These are phyloP conservation scores for Blakeslea trispora DNA, from an alignment of 371 early-diverging fungal species.

Conservation along the genomic window DNA sequence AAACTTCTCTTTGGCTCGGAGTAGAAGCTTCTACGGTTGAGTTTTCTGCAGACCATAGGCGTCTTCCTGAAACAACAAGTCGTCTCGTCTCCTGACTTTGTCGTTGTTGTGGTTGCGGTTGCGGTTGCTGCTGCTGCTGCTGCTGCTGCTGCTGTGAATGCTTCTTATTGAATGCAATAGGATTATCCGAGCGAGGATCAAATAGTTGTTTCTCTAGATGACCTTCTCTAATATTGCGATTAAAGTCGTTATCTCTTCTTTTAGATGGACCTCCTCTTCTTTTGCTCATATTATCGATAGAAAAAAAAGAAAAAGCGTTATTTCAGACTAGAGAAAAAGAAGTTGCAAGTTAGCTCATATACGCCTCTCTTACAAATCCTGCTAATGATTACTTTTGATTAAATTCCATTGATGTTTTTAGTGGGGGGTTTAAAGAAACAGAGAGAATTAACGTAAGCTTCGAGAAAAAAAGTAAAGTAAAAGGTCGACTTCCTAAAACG, in stretches of 20 bases:
- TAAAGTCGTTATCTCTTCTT: conserved; percentile 24
- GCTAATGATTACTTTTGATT: conserved; percentile 2
- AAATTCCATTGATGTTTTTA: conserved; percentile 9
- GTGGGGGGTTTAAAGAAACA: too few species aligned
- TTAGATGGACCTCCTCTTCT: conserved; percentile 19
- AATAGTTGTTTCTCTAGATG: conserved; percentile 28
- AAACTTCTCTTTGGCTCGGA: too few species aligned
- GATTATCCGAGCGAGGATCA: conserved; percentile 42
- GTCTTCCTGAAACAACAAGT: conserved; percentile 2
- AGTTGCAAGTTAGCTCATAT: too few species aligned
- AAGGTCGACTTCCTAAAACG: background rate
- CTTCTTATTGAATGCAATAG: conserved; percentile 37
- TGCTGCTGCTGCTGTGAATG: background rate
- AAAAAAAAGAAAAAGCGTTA: conserved; percentile 11
- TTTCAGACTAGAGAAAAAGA: conserved; percentile 6
- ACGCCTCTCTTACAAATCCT: too few species aligned
- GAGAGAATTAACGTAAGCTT: too few species aligned
- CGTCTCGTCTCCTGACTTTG: background rate
- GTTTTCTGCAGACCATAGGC: conserved; percentile 16
- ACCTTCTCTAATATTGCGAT: conserved; percentile 16
- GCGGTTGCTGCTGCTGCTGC: background rate
- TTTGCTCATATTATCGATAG: conserved; percentile 23
- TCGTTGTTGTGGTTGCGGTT: too few species aligned
- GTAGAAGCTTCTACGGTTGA: too few species aligned
- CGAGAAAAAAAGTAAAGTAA: too few species aligned